These are phyloP conservation scores for Penicillium sp. DNA, from an alignment of 2,329 filamentous ascomycete species.

Conservation along the genomic window DNA sequence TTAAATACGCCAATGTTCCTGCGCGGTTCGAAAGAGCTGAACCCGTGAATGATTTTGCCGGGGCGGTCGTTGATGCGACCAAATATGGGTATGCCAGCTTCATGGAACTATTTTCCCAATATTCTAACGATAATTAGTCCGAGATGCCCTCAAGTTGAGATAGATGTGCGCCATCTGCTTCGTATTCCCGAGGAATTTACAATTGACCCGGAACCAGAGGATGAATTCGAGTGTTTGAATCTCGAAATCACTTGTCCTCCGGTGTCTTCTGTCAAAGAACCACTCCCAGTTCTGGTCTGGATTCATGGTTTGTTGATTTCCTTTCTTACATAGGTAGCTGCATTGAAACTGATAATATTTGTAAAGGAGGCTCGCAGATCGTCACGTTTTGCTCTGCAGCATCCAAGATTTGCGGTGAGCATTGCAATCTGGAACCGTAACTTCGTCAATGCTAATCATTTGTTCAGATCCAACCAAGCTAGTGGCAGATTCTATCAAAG, in stretches of 20 bases:
- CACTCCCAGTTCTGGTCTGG: conserved; percentile 44
- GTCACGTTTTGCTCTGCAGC: conserved; percentile 44
- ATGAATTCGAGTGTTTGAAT: conserved; percentile 46
- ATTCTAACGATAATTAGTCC: conserved; percentile 27
- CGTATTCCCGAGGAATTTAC: conserved; percentile 38
- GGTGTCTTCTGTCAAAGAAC: background rate
- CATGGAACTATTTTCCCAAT: no score
- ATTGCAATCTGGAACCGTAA: background rate
- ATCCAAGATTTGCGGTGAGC: conserved; percentile 42
- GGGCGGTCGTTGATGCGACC: conserved; percentile 33
- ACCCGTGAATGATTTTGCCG: conserved; percentile 23
- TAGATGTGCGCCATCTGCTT: conserved; percentile 44
- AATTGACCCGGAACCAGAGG: conserved; percentile 32
- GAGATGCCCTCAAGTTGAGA: conserved; percentile 40
- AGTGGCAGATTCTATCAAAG: conserved; percentile 34
- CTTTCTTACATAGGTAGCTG: background rate
- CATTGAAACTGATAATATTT: background rate
- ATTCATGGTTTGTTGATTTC: conserved; percentile 37
- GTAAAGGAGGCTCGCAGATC: conserved; percentile 41
- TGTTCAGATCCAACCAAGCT: conserved; percentile 32
- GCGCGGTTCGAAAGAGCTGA: conserved; percentile 30
- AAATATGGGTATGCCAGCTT: conserved; percentile 26
- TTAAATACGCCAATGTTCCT: conserved; percentile 31
- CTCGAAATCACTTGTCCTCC: conserved; percentile 39
- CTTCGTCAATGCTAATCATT: background rate